Base-by-base conservation (phyloP, 306 rosid genomes). In the Acacia melanoxylon region DNA sequence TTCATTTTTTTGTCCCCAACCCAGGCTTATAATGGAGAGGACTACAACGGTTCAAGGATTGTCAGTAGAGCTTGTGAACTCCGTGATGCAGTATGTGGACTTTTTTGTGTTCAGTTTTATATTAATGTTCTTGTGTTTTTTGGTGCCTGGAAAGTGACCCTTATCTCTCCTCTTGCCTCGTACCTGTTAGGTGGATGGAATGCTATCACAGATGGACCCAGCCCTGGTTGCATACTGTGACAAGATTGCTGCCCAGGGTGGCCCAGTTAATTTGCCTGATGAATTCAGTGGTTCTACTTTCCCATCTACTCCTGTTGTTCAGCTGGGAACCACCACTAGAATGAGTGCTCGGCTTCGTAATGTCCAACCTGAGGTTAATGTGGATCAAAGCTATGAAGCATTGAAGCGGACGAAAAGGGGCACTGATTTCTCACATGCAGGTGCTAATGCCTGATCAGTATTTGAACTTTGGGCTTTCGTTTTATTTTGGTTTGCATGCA, bases 131-230 rank as follows among this genome's bases (percentile, higher is more conserved):
- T 42, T 16, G 42, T 71, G 79, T 74, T 71, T n/a, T 24, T 45
- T 78, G 13, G 52, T 74, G 31, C 31, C 76, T 68, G 27, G 74
- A 41, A 68, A 41, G 27, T 44, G 54, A 22, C 3, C 56, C 52
- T 41, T 62, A 12, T 62, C 20, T 62, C 17, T 27, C 20, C 35
- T 62, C 68, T 10, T 67, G 75, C 59, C 42, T 59, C 20, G 5
- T 69, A 66, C 68, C 74, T 68, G 74, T 52, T 84, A 93, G 99
- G 99, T 95, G 80, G 91, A 93, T 14, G 99, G 99, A 58, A 95
- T 95, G 99, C 91, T 95, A 72, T 86, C 99, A 61, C 99, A 95
- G 86, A 95, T 95, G 97, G 99, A 95, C 85, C 98, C 94, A 44
- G 98, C 98, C 17, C 87, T 95, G 81, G 86, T 86, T 83, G 91